A percentile compares a stretch with the other conserved stretches of the same genome.
Evolutionary conservation across 2,329 filamentous ascomycete genomes (phyloP).

Genomic region (Bipolaris oryzae): DNA sequence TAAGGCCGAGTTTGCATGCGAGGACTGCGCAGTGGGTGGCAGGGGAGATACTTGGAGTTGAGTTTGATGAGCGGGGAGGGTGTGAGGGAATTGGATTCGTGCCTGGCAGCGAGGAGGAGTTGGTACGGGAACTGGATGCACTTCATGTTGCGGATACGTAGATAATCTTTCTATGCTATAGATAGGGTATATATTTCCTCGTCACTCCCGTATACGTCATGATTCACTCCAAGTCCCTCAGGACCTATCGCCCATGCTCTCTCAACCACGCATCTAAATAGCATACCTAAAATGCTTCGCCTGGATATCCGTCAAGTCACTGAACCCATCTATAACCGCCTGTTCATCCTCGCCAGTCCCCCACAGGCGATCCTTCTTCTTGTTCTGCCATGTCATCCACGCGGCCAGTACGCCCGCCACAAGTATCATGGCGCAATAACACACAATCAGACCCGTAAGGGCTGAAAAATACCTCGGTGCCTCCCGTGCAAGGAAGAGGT

Average conservation of each 20-base stretch:
- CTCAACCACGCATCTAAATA: conserved; percentile 19
- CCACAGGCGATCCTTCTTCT: conserved; percentile 34
- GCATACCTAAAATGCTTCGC: conserved; percentile 46
- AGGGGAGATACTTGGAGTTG: conserved; percentile 46
- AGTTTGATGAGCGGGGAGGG: conserved; percentile 45
- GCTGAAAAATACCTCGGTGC: conserved; percentile 54
- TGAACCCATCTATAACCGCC: conserved; percentile 44
- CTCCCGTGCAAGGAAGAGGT: conserved; percentile 55
- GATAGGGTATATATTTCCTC: background rate
- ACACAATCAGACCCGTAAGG: conserved; percentile 51
- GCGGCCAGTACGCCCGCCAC: conserved; percentile 33
- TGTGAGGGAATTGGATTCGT: conserved; percentile 48
- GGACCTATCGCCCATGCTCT: background rate
- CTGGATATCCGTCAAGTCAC: conserved; percentile 43
- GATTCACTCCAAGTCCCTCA: background rate
- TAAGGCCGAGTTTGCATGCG: conserved; percentile 53
- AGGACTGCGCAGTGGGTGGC: conserved; percentile 56
- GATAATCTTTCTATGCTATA: background rate
- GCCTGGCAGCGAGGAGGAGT: background rate
- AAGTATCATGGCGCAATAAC: conserved; percentile 53
- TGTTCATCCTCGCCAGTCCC: conserved; percentile 38
- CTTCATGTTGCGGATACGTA: background rate
- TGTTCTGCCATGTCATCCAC: conserved; percentile 46
- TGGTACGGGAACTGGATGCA: background rate
- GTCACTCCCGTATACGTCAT: background rate